A percentile compares a stretch with the other conserved stretches of the same genome.
These are phyloP conservation scores for Lecanoromycetidae sp. DNA, from an alignment of 2,329 filamentous ascomycete genomes.

Conservation along the genomic window DNA sequence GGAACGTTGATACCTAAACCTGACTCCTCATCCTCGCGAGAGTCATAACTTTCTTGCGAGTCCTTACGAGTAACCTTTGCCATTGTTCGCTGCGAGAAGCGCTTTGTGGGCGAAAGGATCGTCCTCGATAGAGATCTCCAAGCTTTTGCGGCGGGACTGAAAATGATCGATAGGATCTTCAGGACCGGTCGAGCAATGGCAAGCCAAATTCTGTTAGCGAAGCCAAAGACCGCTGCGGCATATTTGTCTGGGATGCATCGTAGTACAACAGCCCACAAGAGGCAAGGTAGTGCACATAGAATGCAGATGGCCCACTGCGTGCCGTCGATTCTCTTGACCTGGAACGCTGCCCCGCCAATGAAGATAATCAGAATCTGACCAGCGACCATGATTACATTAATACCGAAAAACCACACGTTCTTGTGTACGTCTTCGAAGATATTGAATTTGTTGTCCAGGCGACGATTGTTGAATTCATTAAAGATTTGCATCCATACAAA, in stretches of 20 bases:
- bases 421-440: conserved; percentile 46
- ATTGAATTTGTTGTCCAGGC: conserved; percentile 51
- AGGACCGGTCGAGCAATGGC: conserved; percentile 35
- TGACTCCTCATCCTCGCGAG: conserved; percentile 17
- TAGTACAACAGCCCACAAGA: conserved; percentile 70
- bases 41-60: background rate
- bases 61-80: conserved; percentile 15
- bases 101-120: conserved; percentile 14
- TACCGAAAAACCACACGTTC: conserved; percentile 47
- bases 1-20: conserved; percentile 1
- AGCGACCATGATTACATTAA: conserved; percentile 46
- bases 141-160: conserved; percentile 23
- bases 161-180: conserved; percentile 23
- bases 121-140: conserved; percentile 16
- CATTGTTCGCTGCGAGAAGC: conserved; percentile 19
- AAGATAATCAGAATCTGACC: conserved; percentile 48
- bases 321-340: conserved; percentile 38
- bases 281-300: conserved; percentile 68
- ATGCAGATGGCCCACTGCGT: conserved; percentile 60
- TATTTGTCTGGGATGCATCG: conserved; percentile 67
- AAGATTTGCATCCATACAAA: conserved; percentile 66
- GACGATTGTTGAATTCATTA: conserved; percentile 55
- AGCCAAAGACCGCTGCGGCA: conserved; percentile 32
- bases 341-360: conserved; percentile 44
- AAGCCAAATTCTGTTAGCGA: conserved; percentile 44